phyloP scores from a whole-genome alignment of 2,329 filamentous ascomycete genomes.

The Xylariaceae sp. region DNA sequence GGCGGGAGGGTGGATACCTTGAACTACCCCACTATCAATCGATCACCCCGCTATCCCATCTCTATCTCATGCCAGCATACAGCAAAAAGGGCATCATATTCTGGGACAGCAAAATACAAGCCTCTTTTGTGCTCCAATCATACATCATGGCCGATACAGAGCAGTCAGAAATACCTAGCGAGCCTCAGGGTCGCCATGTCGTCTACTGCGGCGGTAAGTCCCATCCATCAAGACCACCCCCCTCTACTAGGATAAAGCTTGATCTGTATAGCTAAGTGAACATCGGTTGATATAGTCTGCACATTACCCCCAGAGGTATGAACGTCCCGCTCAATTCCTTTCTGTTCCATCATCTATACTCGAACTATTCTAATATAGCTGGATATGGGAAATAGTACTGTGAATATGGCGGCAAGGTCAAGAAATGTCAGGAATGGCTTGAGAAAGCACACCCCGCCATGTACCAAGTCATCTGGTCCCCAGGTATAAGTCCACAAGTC shows the following conservation, averaged over 20 bases:
- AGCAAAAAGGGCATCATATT: constrained; percentile 5
- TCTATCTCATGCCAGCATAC: constrained; percentile 6
- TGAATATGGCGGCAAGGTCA: constrained; percentile 93
- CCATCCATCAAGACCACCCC: too few relatives aligned
- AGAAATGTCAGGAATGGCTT: constrained; percentile 97
- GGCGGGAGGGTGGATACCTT: neutral
- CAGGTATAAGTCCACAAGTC: constrained; percentile 60
- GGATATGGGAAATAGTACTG: constrained; percentile 87
- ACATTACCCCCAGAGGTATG: constrained; percentile 62
- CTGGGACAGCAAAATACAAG: constrained; percentile 5
- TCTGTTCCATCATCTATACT: neutral
- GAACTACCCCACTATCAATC: constrained; percentile 18
- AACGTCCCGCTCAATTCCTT: neutral
- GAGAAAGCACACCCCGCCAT: constrained; percentile 67
- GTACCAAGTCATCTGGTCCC: constrained; percentile 79
- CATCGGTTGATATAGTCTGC: constrained; percentile 46
- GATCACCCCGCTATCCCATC: constrained; percentile 18
- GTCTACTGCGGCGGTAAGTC: constrained; percentile 57
- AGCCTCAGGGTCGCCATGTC: constrained; percentile 50
- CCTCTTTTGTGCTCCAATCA: neutral
- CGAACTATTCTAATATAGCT: neutral
- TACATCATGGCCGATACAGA: constrained; percentile 52
- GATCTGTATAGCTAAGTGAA: constrained; percentile 2
- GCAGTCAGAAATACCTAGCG: constrained; percentile 40
- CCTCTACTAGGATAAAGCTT: too few relatives aligned